phyloP scores from a whole-genome alignment of 1,284 basidiomycete genomes.

The Tilletia caries region DNA sequence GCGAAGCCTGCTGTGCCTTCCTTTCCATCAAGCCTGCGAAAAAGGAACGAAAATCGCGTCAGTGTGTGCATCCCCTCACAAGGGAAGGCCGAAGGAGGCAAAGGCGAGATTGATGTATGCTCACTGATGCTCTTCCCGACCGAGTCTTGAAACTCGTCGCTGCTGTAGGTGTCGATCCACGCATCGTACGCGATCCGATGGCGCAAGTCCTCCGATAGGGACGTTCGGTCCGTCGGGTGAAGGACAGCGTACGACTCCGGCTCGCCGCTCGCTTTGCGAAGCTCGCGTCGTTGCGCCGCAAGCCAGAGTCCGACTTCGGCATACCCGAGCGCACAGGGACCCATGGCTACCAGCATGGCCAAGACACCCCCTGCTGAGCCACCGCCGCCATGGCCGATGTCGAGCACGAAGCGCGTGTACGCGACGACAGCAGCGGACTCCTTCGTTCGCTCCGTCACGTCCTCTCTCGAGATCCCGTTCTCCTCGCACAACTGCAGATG shows the following conservation, averaged over 20 bases:
- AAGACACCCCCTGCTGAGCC: conserved; percentile 60
- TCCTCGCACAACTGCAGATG: conserved; percentile 38
- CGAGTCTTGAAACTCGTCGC: conserved; percentile 2
- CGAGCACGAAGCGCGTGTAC: conserved; percentile 48
- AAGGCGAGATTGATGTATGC: conserved; percentile 34
- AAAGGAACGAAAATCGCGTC: background rate
- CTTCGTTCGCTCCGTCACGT: conserved; percentile 29
- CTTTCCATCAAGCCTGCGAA: conserved; percentile 28
- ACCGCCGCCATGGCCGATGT: conserved; percentile 19
- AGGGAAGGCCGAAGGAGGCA: background rate
- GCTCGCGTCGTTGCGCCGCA: conserved; percentile 30
- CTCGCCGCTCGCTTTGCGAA: background rate
- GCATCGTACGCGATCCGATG: conserved; percentile 1
- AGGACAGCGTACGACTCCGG: conserved; percentile 71
- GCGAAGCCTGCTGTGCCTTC: conserved; percentile 61
- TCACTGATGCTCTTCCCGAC: conserved; percentile 64
- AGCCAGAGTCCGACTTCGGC: conserved; percentile 80
- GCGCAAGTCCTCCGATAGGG: conserved; percentile 60
- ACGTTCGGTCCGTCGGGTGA: conserved; percentile 65
- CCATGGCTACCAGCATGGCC: conserved; percentile 73
- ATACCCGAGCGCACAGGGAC: conserved; percentile 84
- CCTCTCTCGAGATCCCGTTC: conserved; percentile 28
- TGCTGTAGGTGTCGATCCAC: conserved; percentile 1
- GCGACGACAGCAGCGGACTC: conserved; percentile 46
- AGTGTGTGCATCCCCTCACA: too few relatives aligned